A percentile compares a stretch with the other conserved stretches of the same genome.
Conservation (phyloP, 2,329 filamentous ascomycete genomes). For the Fonsecaea nubica region DNA sequence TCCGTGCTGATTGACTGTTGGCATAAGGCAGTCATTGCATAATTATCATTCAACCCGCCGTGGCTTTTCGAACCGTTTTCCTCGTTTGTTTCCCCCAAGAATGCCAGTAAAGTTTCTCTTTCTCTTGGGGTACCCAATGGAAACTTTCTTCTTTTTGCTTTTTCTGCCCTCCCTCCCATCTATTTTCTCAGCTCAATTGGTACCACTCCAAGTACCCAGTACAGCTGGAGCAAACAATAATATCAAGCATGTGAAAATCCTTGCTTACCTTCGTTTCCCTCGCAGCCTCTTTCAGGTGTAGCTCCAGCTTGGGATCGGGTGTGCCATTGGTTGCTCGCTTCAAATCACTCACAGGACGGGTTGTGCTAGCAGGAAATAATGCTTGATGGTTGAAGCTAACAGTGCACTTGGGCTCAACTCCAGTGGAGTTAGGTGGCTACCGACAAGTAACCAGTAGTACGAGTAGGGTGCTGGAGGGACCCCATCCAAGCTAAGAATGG, state of each 20-base stretch:
- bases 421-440: neutral
- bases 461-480: neutral
- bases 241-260: slow-evolving; percentile 15
- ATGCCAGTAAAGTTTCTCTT: slow-evolving; percentile 1
- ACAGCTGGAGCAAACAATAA: neutral
- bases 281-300: neutral
- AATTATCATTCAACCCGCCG: neutral
- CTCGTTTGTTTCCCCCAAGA: neutral
- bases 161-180: neutral
- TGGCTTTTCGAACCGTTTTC: neutral
- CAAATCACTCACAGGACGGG: slow-evolving; percentile 8
- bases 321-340: slow-evolving; percentile 9
- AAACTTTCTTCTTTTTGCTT: neutral
- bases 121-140: neutral
- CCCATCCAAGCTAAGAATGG: neutral
- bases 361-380: slow-evolving; percentile 3
- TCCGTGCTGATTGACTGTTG: neutral
- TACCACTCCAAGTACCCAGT: too few relatives aligned
- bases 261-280: neutral
- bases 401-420: neutral
- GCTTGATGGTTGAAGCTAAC: neutral
- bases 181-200: neutral
- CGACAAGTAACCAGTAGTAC: neutral
- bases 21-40: neutral
- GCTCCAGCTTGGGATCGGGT: neutral